Percentiles rank a stretch among this genome's conserved stretches.
Conservation (phyloP, 805 yeast genomes). For the Candida morakotiae region DNA sequence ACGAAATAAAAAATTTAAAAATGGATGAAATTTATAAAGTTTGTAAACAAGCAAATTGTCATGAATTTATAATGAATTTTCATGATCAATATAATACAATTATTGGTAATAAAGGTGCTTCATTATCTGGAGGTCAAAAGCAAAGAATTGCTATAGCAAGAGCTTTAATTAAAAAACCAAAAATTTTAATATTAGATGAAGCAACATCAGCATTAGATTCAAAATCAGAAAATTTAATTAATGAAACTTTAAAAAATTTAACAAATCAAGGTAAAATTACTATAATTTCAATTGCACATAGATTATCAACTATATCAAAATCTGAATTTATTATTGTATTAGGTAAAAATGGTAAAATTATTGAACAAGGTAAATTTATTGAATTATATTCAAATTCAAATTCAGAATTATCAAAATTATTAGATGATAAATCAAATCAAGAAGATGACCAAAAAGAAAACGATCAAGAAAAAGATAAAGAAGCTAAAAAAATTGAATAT, state of each 20-base stretch:
- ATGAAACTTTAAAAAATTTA: constrained; percentile 36
- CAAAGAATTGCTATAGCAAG: constrained; percentile 76
- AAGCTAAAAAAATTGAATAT: constrained; percentile 7
- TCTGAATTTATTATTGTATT: constrained; percentile 41
- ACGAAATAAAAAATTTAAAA: constrained; percentile 27
- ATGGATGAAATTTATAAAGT: constrained; percentile 43
- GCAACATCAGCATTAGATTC: constrained; percentile 66
- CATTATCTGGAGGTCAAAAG: constrained; percentile 72
- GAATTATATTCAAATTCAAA: constrained; percentile 37
- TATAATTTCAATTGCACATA: constrained; percentile 41
- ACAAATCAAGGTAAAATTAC: constrained; percentile 38
- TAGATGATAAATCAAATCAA: constrained; percentile 24
- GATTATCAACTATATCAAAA: constrained; percentile 42
- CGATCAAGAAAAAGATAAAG: constrained; percentile 16
- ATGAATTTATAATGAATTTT: constrained; percentile 49
- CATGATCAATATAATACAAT: constrained; percentile 59
- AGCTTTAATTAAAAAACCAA: constrained; percentile 64
- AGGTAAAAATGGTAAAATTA: constrained; percentile 38
- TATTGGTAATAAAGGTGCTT: constrained; percentile 55
- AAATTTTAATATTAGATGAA: constrained; percentile 62
- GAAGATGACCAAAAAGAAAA: constrained; percentile 21
- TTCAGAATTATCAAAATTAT: constrained; percentile 37
- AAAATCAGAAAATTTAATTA: constrained; percentile 43
- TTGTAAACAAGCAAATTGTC: constrained; percentile 28
- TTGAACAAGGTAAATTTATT: constrained; percentile 37